Evolutionary conservation across 108 stramenopile species (phyloP).

Genomic region (Cyclotella kingstonii): DNA sequence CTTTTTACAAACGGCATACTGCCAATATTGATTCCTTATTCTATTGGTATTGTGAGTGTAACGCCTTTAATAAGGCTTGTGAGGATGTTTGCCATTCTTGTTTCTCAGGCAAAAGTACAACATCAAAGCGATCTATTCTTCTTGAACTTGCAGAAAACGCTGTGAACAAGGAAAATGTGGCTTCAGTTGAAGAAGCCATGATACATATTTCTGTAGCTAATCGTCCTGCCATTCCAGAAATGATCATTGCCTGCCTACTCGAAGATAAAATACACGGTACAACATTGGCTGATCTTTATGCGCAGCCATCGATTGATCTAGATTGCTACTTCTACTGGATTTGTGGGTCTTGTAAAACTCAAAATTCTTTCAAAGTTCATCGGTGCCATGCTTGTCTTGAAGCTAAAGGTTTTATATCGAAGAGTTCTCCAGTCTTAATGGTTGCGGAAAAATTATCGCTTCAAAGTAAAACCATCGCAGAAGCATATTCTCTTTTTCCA

Average conservation of each 20-base stretch:
- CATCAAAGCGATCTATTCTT: constrained; percentile 16
- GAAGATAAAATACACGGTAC: constrained; percentile 9
- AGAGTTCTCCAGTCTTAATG: constrained; percentile 21
- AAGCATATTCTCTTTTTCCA: constrained; percentile 19
- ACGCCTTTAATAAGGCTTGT: constrained; percentile 9
- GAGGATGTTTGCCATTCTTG: constrained; percentile 15
- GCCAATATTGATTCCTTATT: constrained; percentile 23
- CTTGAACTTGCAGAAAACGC: constrained; percentile 22
- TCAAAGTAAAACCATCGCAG: constrained; percentile 11
- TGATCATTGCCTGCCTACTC: constrained; percentile 14
- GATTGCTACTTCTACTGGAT: constrained; percentile 42
- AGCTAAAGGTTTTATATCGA: constrained; percentile 8
- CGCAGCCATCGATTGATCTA: constrained; percentile 3
- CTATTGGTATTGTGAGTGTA: constrained; percentile 37
- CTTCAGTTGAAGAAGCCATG: constrained; percentile 20
- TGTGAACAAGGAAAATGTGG: constrained; percentile 6
- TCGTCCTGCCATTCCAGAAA: constrained; percentile 27
- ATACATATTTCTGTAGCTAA: constrained; percentile 4
- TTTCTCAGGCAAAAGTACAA: not conserved
- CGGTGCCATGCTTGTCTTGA: constrained; percentile 27
- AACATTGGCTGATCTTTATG: constrained; percentile 8
- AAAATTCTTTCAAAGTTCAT: constrained; percentile 25
- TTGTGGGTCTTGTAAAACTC: constrained; percentile 37
- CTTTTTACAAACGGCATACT: not conserved
- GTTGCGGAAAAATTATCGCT: constrained; percentile 27